phyloP scores from a whole-genome alignment of 1,139 yeast genomes.

The Hansenula sp. region DNA sequence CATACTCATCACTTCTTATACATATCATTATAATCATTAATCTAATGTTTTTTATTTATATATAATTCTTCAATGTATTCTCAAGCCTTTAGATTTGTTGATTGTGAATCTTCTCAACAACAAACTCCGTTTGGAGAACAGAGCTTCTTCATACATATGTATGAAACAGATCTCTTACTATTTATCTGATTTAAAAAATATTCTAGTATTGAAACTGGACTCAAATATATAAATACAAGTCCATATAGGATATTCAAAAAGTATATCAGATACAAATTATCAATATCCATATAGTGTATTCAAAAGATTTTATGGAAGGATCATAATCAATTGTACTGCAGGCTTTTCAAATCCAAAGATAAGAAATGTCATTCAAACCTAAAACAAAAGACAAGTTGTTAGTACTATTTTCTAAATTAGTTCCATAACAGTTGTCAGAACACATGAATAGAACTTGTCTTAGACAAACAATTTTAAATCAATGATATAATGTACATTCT shows the following conservation, averaged over 20 bases:
- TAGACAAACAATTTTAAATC: background rate
- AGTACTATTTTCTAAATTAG: too few relatives aligned
- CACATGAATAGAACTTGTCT: too few relatives aligned
- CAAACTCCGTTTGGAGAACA: conserved; percentile 26
- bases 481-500: background rate
- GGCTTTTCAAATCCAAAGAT: too few relatives aligned
- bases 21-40: background rate
- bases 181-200: conserved; percentile 4
- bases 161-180: background rate
- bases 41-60: conserved; percentile 1
- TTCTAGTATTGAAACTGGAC: background rate
- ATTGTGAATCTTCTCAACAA: conserved; percentile 12
- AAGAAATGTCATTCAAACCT: too few relatives aligned
- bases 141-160: background rate
- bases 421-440: too few relatives aligned
- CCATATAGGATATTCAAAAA: conserved; percentile 4
- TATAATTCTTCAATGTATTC: conserved; percentile 16
- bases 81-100: conserved; percentile 25
- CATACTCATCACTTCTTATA: conserved; percentile 1
- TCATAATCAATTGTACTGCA: too few relatives aligned
- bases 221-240: too few relatives aligned
- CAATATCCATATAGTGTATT: background rate
- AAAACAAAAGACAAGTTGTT: too few relatives aligned
- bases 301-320: too few relatives aligned
- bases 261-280: conserved; percentile 5